These are phyloP conservation scores for Triticum monococcum DNA, from an alignment of 176 grass and related monocot species.

Conservation along the genomic window DNA sequence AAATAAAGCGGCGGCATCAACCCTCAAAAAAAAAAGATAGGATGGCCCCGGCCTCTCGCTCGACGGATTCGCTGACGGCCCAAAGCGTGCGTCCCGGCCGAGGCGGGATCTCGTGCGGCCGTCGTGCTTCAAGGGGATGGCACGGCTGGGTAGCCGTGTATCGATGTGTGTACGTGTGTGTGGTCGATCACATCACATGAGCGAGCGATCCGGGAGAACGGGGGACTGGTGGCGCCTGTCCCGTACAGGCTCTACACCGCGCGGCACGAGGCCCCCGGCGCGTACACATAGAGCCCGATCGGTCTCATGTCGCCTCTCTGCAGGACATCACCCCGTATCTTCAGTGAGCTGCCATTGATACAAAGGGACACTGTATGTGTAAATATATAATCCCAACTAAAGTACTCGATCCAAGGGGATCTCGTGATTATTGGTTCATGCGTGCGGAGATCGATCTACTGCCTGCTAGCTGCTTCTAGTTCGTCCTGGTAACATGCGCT, in stretches of 20 bases:
- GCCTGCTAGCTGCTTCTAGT: background rate
- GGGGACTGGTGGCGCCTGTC: background rate
- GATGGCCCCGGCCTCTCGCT: background rate
- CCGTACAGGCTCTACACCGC: background rate
- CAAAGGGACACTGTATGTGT: background rate
- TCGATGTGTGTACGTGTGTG: no score
- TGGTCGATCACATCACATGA: no score
- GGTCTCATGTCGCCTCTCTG: background rate
- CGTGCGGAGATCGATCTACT: background rate
- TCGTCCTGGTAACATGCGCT: background rate
- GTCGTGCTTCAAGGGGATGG: background rate
- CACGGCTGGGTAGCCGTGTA: no score
- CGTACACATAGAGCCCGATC: background rate
- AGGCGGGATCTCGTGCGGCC: background rate
- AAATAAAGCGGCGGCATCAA: no score
- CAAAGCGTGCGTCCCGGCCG: constrained; percentile 4
- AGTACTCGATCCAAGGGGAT: constrained; percentile 2
- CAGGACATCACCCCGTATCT: background rate
- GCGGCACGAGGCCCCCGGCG: background rate
- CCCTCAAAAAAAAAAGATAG: no score
- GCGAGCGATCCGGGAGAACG: background rate
- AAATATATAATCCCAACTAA: background rate
- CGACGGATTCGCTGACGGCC: background rate
- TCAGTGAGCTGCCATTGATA: background rate
- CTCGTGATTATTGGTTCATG: background rate